Base-by-base conservation (phyloP, 176 grass and related monocot species). In the Bromus sterilis region DNA sequence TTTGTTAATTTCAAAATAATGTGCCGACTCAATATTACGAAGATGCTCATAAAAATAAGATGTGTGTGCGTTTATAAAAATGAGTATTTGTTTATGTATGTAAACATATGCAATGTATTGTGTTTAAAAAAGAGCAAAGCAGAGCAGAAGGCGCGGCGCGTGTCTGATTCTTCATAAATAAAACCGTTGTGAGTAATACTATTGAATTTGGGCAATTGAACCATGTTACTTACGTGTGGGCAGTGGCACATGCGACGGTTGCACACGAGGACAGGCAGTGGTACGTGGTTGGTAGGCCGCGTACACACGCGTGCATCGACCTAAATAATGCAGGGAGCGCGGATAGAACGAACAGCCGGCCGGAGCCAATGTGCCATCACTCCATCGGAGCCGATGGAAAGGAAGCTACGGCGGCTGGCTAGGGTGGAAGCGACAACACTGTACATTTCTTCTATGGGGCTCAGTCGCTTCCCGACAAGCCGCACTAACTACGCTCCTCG, bases 381-480 rank as follows among this genome's bases (percentile, higher is more conserved):
- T 26, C 18, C 16, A 4, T 20, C 48, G 48, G 23, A 18, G 24
- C 15, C n/a, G 58, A 26, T 26, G 0, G 76, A 62, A 31, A 59
- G 0, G 76, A 62, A 31, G 77, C 59, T 48, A 65, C 40, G 59
- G 73, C 49, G 35, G 35, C 36, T 12, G 11, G 31, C 32, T 7
- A 51, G 6, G 48, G 20, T 18, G 48, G 48, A 51, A 51, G 42
- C 15, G 11, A 75, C 31, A 23, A 32, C 18, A 28, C 62, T 34
- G 36, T 37, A 20, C 21, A 32, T 2, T 40, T 71, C 25, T n/a
- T 11, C 32, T 15, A 11, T 7, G 15, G 66, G 63, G 59, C 60
- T 64, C 60, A 64, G 29, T 39, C 53, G 4, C 74, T 33, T 55
- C 62, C 49, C 35, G 83, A 85, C 75, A 85, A 65, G 66, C 83